These are phyloP conservation scores for Aspergillus texensis DNA, from an alignment of 2,329 filamentous ascomycete genomes.

Conservation along the genomic window DNA sequence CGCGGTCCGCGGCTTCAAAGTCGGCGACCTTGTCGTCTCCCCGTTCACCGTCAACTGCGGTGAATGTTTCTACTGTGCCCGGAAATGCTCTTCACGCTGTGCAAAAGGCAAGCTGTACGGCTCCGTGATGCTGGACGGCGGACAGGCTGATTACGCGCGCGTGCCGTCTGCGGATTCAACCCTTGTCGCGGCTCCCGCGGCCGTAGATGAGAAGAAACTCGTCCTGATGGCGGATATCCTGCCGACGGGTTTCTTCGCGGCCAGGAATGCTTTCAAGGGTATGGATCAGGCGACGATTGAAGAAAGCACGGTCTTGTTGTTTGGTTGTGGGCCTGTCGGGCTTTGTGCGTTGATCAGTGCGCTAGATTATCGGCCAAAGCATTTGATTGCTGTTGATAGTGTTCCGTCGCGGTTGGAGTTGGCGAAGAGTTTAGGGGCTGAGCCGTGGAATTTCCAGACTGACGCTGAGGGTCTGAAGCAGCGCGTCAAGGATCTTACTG, in stretches of 20 bases:
- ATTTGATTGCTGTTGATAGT: constrained; percentile 77
- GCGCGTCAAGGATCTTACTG: constrained; percentile 68
- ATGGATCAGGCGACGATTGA: constrained; percentile 2
- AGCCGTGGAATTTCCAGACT: constrained; percentile 74
- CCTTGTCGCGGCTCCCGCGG: constrained; percentile 67
- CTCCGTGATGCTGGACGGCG: constrained; percentile 68
- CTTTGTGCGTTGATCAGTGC: constrained; percentile 57
- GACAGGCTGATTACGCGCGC: constrained; percentile 78
- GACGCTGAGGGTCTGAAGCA: constrained; percentile 61
- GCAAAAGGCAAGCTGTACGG: constrained; percentile 70
- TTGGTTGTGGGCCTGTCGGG: constrained; percentile 22
- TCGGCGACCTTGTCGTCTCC: constrained; percentile 76
- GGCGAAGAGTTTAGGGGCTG: constrained; percentile 72
- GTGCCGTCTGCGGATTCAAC: constrained; percentile 80
- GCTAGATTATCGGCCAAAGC: constrained; percentile 68
- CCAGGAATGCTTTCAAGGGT: constrained; percentile 18
- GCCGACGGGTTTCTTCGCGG: constrained; percentile 23
- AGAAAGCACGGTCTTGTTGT: constrained; percentile 20
- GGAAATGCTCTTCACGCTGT: constrained; percentile 75
- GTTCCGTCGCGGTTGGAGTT: constrained; percentile 72
- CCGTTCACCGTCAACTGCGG: constrained; percentile 79
- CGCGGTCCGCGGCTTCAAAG: constrained; percentile 58
- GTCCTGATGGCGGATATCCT: constrained; percentile 92
- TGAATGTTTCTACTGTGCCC: constrained; percentile 80
- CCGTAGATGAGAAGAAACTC: constrained; percentile 71